Evolutionary conservation across 371 early-diverging fungal genomes (phyloP), one percentile per base, ranked within the genome.

Genomic region (Actinomortierella wolfii): DNA sequence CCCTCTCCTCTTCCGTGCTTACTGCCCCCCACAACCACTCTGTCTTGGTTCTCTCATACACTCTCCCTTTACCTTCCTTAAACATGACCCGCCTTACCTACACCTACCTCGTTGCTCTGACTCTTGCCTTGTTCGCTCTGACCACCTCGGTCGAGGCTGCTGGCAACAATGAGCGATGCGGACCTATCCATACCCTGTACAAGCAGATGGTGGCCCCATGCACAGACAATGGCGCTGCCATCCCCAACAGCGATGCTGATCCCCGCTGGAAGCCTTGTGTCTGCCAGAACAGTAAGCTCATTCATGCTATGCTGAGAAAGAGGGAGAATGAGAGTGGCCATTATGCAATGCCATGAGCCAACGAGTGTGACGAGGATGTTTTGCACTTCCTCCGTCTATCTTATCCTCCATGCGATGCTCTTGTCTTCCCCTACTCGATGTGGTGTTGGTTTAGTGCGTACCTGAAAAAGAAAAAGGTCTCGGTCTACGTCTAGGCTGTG

Each of bases 181-280:
- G 39, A 2, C 67, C 74, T 29, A 39, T 73, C 25, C 59, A 65
- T 39, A 17, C 13, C 0, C 54, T 73, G 24, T 73, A 63, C 51
- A 67, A 59, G 57, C 41, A 29, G 18, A 46, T 51, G 59, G 60
- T 63, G 1, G 41, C 56, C 18, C 20, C 26, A 11, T 73, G 74
- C 47, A 66, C 60, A 24, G 15, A 58, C 3, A 56, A 62, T 48
- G 49, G 45, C 21, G 20, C 39, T 4, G 44, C 42, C 39, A 49
- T 67, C 23, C 74, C 74, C 40, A 54, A 55, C 51, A 40, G 58
- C 17, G 74, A 73, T 39, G 44, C 67, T 8, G 74, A 73, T 45
- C 24, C 49, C 4, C 42, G 40, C 4, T 73, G 74, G 74, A 48
- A 25, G 43, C 54, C 50, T 9, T 73, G 74, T 46, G 46, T 73